phyloP scores from a whole-genome alignment of 2,329 filamentous ascomycete genomes.

The Colletotrichum camelliae region DNA sequence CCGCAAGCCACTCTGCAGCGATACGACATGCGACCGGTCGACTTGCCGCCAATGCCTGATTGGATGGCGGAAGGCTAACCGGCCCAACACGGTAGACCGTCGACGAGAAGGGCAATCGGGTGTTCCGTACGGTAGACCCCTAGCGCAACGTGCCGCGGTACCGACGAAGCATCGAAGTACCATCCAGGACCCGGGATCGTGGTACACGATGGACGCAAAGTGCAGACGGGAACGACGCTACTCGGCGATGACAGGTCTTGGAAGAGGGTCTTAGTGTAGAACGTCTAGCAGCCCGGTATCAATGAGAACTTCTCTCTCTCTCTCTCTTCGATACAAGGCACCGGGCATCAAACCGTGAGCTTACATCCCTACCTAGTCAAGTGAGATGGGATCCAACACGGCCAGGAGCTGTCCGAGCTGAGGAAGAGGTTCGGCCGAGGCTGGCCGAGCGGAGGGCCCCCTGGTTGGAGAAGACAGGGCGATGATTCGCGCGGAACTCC shows the following conservation, averaged over 20 bases:
- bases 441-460: slow-evolving; percentile 6
- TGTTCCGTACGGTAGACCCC: not conserved
- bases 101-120: not conserved
- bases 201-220: not conserved
- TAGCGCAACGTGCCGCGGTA: not conserved
- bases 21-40: not conserved
- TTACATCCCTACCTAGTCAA: not conserved
- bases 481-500: slow-evolving; percentile 21
- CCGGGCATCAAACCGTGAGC: not conserved
- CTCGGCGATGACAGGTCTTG: not conserved
- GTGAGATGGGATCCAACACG: not conserved
- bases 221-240: not conserved
- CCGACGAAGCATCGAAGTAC: not conserved
- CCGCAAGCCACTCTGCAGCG: not conserved
- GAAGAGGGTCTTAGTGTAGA: not conserved
- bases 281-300: not conserved
- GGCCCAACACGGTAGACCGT: not conserved
- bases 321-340: not conserved
- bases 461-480: slow-evolving; percentile 17
- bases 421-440: slow-evolving; percentile 5
- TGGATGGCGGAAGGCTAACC: not conserved
- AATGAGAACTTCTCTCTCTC: not conserved
- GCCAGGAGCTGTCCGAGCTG: not conserved
- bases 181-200: not conserved
- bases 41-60: not conserved